Percentiles rank a stretch among this genome's conserved stretches.
Conservation (phyloP, 1,139 yeast genomes). For the Suhomyces yuchorum region DNA sequence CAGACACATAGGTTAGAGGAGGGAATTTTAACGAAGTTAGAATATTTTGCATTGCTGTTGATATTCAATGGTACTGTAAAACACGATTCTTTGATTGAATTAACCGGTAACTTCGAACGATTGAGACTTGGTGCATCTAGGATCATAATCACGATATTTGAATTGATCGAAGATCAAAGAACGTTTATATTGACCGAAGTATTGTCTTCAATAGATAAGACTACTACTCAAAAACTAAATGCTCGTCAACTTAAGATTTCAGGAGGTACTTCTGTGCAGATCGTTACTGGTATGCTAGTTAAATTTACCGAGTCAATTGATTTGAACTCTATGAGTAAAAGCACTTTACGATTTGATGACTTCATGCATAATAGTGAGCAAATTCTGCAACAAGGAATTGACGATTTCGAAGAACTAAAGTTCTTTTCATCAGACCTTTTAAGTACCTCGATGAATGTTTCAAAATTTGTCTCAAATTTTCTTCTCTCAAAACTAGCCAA, state of each 20-base stretch:
- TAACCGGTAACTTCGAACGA: constrained; percentile 27
- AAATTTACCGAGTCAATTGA: constrained; percentile 45
- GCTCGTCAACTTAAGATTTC: constrained; percentile 48
- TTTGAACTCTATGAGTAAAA: constrained; percentile 10
- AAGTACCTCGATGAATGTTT: not conserved
- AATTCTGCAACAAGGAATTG: not conserved
- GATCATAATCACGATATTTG: constrained; percentile 48
- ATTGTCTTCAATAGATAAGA: constrained; percentile 49
- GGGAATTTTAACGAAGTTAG: constrained; percentile 50
- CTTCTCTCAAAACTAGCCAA: constrained; percentile 42
- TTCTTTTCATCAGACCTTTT: not conserved
- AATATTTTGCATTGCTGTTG: constrained; percentile 44
- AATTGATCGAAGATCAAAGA: constrained; percentile 51
- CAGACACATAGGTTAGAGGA: constrained; percentile 41
- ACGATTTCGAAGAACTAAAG: not conserved
- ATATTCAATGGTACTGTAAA: constrained; percentile 36
- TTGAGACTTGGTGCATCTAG: constrained; percentile 37
- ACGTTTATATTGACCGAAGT: constrained; percentile 62
- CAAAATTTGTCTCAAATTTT: constrained; percentile 41
- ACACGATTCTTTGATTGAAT: constrained; percentile 19
- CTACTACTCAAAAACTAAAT: constrained; percentile 44
- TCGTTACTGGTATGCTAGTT: constrained; percentile 48
- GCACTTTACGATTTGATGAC: not conserved
- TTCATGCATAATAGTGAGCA: not conserved
- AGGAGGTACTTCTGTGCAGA: constrained; percentile 51